Base-by-base conservation (phyloP, 2,329 filamentous ascomycete genomes). In the Leptographium radiaticola region DNA sequence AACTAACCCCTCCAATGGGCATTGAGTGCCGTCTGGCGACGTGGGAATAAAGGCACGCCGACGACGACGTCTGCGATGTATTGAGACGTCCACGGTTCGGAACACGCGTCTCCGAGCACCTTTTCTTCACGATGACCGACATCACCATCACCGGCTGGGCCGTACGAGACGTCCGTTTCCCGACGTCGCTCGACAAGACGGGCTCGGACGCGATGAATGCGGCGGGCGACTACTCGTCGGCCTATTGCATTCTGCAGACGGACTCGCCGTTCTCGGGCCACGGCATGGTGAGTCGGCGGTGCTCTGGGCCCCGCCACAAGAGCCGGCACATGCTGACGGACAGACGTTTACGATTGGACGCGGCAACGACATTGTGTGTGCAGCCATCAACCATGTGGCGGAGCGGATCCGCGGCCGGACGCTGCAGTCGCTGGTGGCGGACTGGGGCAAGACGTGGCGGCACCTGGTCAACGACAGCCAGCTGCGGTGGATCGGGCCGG, bases 151-250 rank as follows among this genome's bases (percentile, higher is more conserved):
- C 83, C 53, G 79, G 82, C 58, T 88, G 81, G 74, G 73, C 71
- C 60, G 86, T 83, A 56, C 77, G 83, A 65, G 85, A 89, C 71
- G 83, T 89, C 66, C 81, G 85, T 61, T 89, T 89, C 67, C 85
- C 85, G 68, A 96, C 89, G n/a, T 95, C 89, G 43, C 81, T 96
- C 57, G 89, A 95, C 71, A 93, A 91, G 73, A 95, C 89, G n/a
- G 89, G 89, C 63, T 94, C 88, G 10, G 90, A 96, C 79, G 90
- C 91, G 64, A 96, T 95, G 90, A 95, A 96, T 66, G 86, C 87
- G 4, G 89, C 89, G 2, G 87, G 89, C 57, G 89, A 95, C 70
- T 95, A 95, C 71, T 95, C 89, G 1, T 78, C 89, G 13, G 89
- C 90, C n/a, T 96, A 95, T 75, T 95, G 89, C 68, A 91, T 95